Conservation (phyloP, 345 rosid genomes). For the Mallotus nudiflorus region DNA sequence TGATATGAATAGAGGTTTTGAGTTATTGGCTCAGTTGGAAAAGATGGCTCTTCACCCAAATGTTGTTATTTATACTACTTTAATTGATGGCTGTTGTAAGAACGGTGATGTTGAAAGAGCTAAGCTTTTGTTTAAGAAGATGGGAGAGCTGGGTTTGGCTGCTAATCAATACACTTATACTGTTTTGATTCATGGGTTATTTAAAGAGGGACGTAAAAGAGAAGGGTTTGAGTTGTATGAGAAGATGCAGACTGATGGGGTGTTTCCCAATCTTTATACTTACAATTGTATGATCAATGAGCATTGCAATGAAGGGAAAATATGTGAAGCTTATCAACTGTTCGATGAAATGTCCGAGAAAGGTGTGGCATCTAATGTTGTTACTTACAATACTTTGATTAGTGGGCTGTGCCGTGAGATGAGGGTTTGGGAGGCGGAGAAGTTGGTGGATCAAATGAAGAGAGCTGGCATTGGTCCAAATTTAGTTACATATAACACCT, state of each 20-base stretch:
- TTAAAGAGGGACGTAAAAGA: conserved; percentile 51
- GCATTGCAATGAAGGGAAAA: conserved; percentile 49
- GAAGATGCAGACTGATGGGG: conserved; percentile 57
- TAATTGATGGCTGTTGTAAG: conserved; percentile 85
- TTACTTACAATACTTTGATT: conserved; percentile 62
- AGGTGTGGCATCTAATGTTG: conserved; percentile 56
- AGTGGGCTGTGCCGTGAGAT: conserved; percentile 52
- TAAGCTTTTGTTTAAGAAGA: conserved; percentile 46
- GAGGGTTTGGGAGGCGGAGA: conserved; percentile 52
- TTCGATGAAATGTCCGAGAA: conserved; percentile 75
- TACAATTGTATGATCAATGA: conserved; percentile 61
- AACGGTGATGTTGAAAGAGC: conserved; percentile 58
- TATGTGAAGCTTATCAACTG: conserved; percentile 46
- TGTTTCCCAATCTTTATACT: conserved; percentile 56
- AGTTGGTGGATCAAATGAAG: conserved; percentile 48
- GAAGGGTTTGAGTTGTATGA: conserved; percentile 60
- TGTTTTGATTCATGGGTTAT: conserved; percentile 67
- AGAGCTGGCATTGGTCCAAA: conserved; percentile 49
- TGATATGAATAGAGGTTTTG: conserved; percentile 45
- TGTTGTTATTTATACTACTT: conserved; percentile 66
- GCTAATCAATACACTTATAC: conserved; percentile 73
- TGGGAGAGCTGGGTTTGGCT: conserved; percentile 56
- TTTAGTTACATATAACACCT: conserved; percentile 60
- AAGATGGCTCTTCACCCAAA: conserved; percentile 51
- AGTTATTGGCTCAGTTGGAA: conserved; percentile 44